These are phyloP conservation scores for Blastomyces parvus DNA, from an alignment of 2,329 filamentous ascomycete genomes.

Conservation along the genomic window DNA sequence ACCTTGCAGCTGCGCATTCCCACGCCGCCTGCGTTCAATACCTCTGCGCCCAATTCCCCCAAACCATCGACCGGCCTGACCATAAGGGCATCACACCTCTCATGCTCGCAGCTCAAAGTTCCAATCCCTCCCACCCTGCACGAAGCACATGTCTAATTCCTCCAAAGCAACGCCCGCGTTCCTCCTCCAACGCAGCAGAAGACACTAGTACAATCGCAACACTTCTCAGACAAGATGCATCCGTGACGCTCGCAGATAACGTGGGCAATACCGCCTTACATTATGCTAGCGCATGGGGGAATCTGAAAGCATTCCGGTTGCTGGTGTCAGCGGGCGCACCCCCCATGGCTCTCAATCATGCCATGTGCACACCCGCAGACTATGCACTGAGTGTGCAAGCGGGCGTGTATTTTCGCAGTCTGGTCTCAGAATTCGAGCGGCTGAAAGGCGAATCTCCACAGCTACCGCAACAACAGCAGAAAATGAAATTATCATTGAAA, in stretches of 20 bases:
- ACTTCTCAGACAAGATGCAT: constrained; percentile 25
- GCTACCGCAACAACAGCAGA: constrained; percentile 6
- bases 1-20: constrained; percentile 61
- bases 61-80: constrained; percentile 56
- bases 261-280: constrained; percentile 82
- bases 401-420: constrained; percentile 71
- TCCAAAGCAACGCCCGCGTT: constrained; percentile 16
- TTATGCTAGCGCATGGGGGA: constrained; percentile 73
- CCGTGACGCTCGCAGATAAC: constrained; percentile 52
- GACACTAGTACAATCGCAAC: constrained; percentile 22
- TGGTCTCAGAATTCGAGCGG: constrained; percentile 53
- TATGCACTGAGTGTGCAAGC: constrained; percentile 75
- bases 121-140: constrained; percentile 16
- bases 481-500: constrained; percentile 3
- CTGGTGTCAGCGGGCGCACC: constrained; percentile 71
- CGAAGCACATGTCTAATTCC: constrained; percentile 19
- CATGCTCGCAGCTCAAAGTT: constrained; percentile 34
- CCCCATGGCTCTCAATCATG: constrained; percentile 60
- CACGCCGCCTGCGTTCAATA: constrained; percentile 66
- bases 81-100: constrained; percentile 48
- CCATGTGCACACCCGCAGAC: constrained; percentile 72
- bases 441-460: constrained; percentile 8
- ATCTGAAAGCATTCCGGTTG: constrained; percentile 65
- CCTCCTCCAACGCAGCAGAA: constrained; percentile 20
- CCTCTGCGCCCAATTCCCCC: constrained; percentile 55